Conservation (phyloP, 139 green algal genomes). For the Nannochloris sp. region DNA sequence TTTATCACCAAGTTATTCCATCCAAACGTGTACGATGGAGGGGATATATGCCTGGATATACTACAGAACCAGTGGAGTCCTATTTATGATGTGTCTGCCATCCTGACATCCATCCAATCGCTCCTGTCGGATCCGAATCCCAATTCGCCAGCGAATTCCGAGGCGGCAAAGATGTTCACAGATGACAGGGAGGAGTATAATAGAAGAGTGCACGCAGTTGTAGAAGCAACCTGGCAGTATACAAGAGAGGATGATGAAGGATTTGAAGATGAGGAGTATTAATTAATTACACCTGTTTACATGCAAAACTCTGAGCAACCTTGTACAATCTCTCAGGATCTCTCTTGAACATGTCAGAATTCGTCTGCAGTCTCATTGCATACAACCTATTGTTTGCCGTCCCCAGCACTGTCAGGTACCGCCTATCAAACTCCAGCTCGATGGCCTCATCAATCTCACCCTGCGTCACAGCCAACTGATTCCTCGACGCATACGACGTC, state of each 20-base stretch:
- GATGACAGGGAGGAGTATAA: conserved; percentile 89
- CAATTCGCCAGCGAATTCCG: conserved; percentile 93
- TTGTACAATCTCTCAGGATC: conserved; percentile 16
- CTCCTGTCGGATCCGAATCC: conserved; percentile 95
- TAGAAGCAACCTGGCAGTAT: conserved; percentile 65
- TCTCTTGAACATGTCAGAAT: conserved; percentile 16
- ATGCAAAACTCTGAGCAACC: conserved; percentile 41
- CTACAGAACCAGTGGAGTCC: conserved; percentile 97
- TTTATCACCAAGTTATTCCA: conserved; percentile 95
- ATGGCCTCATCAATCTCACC: conserved; percentile 14
- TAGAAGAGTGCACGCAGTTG: conserved; percentile 71
- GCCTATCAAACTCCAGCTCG: conserved; percentile 72
- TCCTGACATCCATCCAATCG: conserved; percentile 96
- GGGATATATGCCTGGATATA: conserved; percentile 97
- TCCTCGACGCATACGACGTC: conserved; percentile 64
- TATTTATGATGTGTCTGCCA: conserved; percentile 96
- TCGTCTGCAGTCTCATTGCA: conserved; percentile 59
- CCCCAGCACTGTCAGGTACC: conserved; percentile 61
- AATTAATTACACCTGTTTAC: conserved; percentile 27
- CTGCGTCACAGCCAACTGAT: conserved; percentile 62
- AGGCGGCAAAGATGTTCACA: conserved; percentile 85
- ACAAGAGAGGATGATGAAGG: conserved; percentile 16
- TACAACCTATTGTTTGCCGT: conserved; percentile 78
- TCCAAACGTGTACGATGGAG: conserved; percentile 95
- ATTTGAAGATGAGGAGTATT: not conserved